Conservation (phyloP, 345 rosid genomes). For the Eutrema heterophyllum region DNA sequence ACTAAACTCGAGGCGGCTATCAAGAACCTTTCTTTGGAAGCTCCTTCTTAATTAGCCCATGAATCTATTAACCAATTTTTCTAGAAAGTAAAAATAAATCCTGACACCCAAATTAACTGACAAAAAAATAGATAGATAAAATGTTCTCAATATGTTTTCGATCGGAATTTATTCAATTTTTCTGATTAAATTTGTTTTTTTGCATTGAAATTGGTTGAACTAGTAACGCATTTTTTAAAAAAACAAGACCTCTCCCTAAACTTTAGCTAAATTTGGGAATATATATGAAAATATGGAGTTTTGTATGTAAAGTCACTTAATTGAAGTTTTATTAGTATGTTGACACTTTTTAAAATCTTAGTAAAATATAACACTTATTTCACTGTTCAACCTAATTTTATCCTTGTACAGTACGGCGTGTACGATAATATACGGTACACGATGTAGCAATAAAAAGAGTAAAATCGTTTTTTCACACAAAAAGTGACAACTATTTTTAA, state of each 20-base stretch:
- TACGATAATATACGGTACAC: no score
- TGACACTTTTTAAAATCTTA: no score
- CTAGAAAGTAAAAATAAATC: neutral
- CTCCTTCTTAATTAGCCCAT: neutral
- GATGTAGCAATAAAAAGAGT: no score
- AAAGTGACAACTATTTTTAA: no score
- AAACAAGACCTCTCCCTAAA: neutral
- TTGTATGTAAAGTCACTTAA: no score
- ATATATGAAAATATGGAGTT: neutral
- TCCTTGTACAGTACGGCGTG: no score
- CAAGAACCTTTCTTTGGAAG: neutral
- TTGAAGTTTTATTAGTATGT: no score
- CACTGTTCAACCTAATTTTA: no score
- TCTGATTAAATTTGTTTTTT: neutral
- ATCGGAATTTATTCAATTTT: neutral
- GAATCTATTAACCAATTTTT: neutral
- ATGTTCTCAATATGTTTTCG: neutral
- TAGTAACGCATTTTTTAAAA: neutral
- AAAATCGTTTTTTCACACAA: no score
- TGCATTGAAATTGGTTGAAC: neutral
- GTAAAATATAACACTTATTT: no score
- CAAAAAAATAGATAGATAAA: neutral
- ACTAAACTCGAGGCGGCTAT: neutral
- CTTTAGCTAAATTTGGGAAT: neutral
- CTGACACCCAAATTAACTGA: neutral